Evolutionary conservation across 129 eudicot species (phyloP), one percentile per base, ranked within the genome.

Genomic region (Escallonia rubra): DNA sequence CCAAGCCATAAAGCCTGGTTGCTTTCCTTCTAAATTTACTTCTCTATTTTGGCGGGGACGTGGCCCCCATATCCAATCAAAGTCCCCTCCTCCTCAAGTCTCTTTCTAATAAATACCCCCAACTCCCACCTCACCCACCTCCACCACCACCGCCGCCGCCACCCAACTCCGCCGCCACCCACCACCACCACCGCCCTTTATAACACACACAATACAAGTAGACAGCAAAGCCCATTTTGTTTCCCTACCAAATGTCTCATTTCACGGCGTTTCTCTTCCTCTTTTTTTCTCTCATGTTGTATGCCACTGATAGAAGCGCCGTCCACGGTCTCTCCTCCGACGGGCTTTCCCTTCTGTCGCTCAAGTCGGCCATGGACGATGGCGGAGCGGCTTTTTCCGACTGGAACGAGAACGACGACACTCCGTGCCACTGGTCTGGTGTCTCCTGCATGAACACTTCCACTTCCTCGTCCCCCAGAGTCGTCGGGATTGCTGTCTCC

Each of bases 341-440:
- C 69, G 99, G 99, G 41, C 78, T 94, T 47, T 75, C 97, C 4
- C 79, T 94, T 6, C 89, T 94, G 67, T 82, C 99, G 3, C 46
- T 94, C 0, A 94, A 90, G 61, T 87, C 99, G 71, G 97, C 99
- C 73, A 79, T 87, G 11, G 94, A 89, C 51, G 68, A 67, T 77
- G 82, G 79, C 67, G 77, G 56, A 61, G 12, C 79, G 49, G 77
- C 79, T 11, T 94, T 94, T 14, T 39, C 93, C 15, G 88, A 86
- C 79, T 94, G 99, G 99, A 79, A 85, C 56, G 92, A 89, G 53
- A 59, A 71, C 67, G 96, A 86, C 73, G 13, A 57, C n/a, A 72
- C 79, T 43, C 96, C 99, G 1, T 94, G 99, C 51, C 72, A 50
- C 43, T 94, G 99, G 99, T 69, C 86, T 10, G 99, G 99, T 4